Conservation (phyloP, 768 basidiomycete species). For the Boletus vinaceobasis region DNA sequence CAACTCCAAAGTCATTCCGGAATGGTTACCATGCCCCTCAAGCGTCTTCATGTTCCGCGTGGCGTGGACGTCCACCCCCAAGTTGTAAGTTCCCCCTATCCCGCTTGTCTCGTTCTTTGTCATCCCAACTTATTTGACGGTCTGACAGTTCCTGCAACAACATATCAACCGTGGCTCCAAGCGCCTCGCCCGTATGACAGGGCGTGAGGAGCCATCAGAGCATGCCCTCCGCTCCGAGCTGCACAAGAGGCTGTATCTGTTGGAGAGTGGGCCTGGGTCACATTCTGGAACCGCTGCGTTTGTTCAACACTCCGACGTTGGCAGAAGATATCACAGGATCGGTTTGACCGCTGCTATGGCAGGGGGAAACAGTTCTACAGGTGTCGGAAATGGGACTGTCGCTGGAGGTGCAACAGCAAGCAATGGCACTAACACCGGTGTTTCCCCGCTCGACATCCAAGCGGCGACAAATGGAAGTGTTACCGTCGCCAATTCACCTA, state of each 20-base stretch:
- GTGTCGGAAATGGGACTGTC: conserved; percentile 6
- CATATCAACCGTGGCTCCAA: conserved; percentile 62
- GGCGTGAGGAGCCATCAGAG: conserved; percentile 48
- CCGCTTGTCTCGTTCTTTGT: neutral
- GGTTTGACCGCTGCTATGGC: conserved; percentile 6
- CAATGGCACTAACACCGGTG: conserved; percentile 26
- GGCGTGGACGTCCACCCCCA: conserved; percentile 38
- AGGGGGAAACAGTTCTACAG: conserved; percentile 4
- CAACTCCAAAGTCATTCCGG: conserved; percentile 19
- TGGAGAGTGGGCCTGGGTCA: conserved; percentile 29
- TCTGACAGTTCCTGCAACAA: conserved; percentile 58
- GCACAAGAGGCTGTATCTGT: conserved; percentile 38
- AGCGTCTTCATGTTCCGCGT: conserved; percentile 30
- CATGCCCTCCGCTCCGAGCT: conserved; percentile 45
- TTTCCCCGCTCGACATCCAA: conserved; percentile 35
- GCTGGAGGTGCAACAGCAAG: conserved; percentile 10
- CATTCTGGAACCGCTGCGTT: neutral
- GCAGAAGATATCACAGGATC: conserved; percentile 8
- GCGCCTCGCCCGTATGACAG: conserved; percentile 68
- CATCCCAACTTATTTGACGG: neutral
- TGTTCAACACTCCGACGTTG: conserved; percentile 2
- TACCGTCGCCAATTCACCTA: conserved; percentile 40
- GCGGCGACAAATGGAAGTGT: conserved; percentile 38
- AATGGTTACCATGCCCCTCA: conserved; percentile 42
- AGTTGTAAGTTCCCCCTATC: conserved; percentile 34